Conservation (phyloP, 2,329 filamentous ascomycete species). For the Magnaporthales sp. region DNA sequence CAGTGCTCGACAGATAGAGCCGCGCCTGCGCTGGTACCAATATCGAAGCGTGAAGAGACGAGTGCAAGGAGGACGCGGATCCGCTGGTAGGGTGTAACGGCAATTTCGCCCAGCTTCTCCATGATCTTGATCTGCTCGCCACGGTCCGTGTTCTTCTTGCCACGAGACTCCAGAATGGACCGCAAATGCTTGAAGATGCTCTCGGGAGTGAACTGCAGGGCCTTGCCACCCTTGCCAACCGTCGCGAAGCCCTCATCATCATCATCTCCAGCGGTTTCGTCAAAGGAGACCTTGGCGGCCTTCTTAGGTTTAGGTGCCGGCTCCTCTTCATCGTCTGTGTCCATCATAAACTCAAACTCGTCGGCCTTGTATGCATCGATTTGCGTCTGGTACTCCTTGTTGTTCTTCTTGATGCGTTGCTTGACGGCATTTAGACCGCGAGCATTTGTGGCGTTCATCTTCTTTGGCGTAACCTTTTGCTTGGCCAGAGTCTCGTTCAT, state of each 20-base stretch:
- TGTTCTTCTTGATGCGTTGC: constrained; percentile 98
- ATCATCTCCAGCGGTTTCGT: constrained; percentile 33
- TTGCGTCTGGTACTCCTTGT: constrained; percentile 84
- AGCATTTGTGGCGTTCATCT: constrained; percentile 96
- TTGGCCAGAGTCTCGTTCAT: constrained; percentile 92
- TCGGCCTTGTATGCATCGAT: constrained; percentile 81
- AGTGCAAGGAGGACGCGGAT: constrained; percentile 87
- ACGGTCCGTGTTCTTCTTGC: constrained; percentile 98
- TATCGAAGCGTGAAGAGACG: constrained; percentile 89
- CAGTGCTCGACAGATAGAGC: constrained; percentile 95
- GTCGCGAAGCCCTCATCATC: constrained; percentile 85
- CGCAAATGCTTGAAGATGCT: constrained; percentile 97
- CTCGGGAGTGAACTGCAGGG: constrained; percentile 88
- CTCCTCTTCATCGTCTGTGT: constrained; percentile 63
- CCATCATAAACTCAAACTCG: constrained; percentile 82
- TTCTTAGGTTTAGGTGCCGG: constrained; percentile 35
- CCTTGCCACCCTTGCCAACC: constrained; percentile 81
- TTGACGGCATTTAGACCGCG: constrained; percentile 94
- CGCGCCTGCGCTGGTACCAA: constrained; percentile 66
- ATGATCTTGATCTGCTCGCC: constrained; percentile 92
- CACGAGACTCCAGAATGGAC: constrained; percentile 86
- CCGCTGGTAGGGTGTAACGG: constrained; percentile 84
- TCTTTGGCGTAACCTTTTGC: constrained; percentile 93
- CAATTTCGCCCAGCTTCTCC: constrained; percentile 90
- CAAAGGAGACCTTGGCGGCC: constrained; percentile 32